These are phyloP conservation scores for Pseudopithomyces chartarum DNA, from an alignment of 2,329 filamentous ascomycete genomes.

Conservation along the genomic window DNA sequence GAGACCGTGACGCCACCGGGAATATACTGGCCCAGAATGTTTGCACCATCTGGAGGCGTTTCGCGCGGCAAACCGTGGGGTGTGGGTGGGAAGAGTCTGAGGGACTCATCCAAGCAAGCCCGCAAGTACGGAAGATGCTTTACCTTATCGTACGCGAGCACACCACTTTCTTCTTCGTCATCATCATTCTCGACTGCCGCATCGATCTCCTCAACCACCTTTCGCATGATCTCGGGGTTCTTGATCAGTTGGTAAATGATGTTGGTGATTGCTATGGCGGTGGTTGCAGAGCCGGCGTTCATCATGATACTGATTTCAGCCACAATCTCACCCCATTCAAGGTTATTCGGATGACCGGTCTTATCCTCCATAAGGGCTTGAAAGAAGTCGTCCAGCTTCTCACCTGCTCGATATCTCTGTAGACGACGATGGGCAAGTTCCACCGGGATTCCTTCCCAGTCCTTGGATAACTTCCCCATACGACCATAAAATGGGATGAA, in stretches of 20 bases:
- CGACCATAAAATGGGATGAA: constrained; percentile 52
- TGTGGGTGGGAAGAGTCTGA: constrained; percentile 54
- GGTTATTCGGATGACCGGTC: constrained; percentile 50
- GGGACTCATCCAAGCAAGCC: constrained; percentile 49
- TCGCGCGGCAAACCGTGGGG: constrained; percentile 47
- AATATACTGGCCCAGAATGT: constrained; percentile 31
- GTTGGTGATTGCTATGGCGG: constrained; percentile 59
- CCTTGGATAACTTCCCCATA: constrained; percentile 47
- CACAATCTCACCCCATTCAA: constrained; percentile 64
- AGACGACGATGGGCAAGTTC: constrained; percentile 53
- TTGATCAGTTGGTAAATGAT: constrained; percentile 59
- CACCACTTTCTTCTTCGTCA: constrained; percentile 29
- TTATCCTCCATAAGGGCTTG: constrained; percentile 59
- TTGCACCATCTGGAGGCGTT: constrained; percentile 34
- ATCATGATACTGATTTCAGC: constrained; percentile 61
- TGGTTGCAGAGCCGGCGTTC: constrained; percentile 58
- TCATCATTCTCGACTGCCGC: constrained; percentile 32
- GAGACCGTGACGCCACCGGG: constrained; percentile 31
- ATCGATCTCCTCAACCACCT: constrained; percentile 33
- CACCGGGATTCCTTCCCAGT: constrained; percentile 55
- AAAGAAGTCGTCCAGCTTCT: constrained; percentile 65
- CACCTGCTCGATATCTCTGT: constrained; percentile 54
- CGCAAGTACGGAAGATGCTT: constrained; percentile 42
- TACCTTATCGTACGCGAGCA: constrained; percentile 34
- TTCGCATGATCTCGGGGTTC: constrained; percentile 46